These are phyloP conservation scores for Aureobasidium sp. DNA, from an alignment of 2,329 filamentous ascomycete species.

Conservation along the genomic window DNA sequence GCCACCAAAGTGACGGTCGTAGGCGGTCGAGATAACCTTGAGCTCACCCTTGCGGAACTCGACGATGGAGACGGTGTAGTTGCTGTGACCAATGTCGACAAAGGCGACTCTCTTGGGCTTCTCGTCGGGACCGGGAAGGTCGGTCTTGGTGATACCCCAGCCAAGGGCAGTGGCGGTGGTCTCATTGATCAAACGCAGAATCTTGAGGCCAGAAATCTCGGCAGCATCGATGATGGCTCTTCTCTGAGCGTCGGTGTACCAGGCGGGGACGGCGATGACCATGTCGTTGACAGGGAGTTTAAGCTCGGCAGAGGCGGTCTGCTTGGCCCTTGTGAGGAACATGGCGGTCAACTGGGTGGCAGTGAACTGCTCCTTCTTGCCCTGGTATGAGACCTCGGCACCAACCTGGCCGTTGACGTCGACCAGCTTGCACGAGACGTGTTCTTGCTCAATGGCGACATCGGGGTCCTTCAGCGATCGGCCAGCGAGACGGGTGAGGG, in stretches of 20 bases:
- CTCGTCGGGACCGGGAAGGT: slow-evolving; percentile 82
- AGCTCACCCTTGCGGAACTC: slow-evolving; percentile 98
- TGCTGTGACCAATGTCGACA: slow-evolving; percentile 91
- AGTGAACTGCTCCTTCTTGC: slow-evolving; percentile 94
- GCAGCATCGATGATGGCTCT: slow-evolving; percentile 82
- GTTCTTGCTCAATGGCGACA: slow-evolving; percentile 86
- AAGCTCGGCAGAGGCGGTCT: slow-evolving; percentile 78
- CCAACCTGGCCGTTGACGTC: slow-evolving; percentile 93
- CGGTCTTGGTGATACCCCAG: slow-evolving; percentile 96
- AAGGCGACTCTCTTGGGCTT: slow-evolving; percentile 86
- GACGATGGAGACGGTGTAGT: slow-evolving; percentile 89
- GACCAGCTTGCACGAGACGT: slow-evolving; percentile 74
- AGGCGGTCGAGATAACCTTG: slow-evolving; percentile 84
- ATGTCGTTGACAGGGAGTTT: slow-evolving; percentile 88
- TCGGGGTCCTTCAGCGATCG: slow-evolving; percentile 84
- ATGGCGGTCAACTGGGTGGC: slow-evolving; percentile 89
- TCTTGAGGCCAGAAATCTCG: slow-evolving; percentile 88
- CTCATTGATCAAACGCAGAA: slow-evolving; percentile 93
- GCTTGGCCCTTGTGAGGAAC: slow-evolving; percentile 91
- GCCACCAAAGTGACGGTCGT: slow-evolving; percentile 93
- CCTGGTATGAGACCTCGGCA: slow-evolving; percentile 85
- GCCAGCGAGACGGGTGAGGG: slow-evolving; percentile 86
- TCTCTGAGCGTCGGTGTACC: slow-evolving; percentile 95
- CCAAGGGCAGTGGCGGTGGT: slow-evolving; percentile 93
- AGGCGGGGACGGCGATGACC: slow-evolving; percentile 88